Evolutionary conservation across 2,329 filamentous ascomycete genomes (phyloP).

Genomic region (Myriosclerotinia curreyana): DNA sequence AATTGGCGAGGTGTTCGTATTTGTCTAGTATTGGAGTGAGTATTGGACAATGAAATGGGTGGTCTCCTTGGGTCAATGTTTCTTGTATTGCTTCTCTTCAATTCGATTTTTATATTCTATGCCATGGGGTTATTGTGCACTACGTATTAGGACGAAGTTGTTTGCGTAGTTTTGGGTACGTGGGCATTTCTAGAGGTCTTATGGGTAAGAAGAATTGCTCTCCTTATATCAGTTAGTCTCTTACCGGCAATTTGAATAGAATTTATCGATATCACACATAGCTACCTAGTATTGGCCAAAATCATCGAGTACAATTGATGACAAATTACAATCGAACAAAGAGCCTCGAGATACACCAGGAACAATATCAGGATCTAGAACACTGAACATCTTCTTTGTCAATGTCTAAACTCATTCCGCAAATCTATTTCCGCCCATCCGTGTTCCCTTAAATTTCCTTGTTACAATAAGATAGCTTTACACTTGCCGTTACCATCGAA

Average conservation of each 20-base stretch:
- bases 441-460: not conserved
- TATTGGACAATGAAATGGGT: slow-evolving; percentile 5
- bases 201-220: not conserved
- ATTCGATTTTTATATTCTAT: not conserved
- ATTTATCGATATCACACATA: not conserved
- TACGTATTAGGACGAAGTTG: not conserved
- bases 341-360: not conserved
- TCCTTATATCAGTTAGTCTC: not conserved
- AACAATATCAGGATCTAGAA: not conserved
- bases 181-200: not conserved
- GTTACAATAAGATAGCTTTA: not conserved
- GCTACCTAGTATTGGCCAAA: not conserved
- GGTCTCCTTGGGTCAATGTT: not conserved
- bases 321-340: not conserved
- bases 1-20: slow-evolving; percentile 16
- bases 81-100: not conserved
- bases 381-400: not conserved
- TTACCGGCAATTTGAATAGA: not conserved
- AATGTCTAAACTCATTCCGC: not conserved
- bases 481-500: slow-evolving; percentile 5
- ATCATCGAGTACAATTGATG: not conserved
- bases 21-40: slow-evolving; percentile 20
- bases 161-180: not conserved
- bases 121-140: not conserved
- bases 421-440: not conserved